These are phyloP conservation scores for Rheum nobile DNA, from an alignment of 148 eudicot species.

Conservation along the genomic window DNA sequence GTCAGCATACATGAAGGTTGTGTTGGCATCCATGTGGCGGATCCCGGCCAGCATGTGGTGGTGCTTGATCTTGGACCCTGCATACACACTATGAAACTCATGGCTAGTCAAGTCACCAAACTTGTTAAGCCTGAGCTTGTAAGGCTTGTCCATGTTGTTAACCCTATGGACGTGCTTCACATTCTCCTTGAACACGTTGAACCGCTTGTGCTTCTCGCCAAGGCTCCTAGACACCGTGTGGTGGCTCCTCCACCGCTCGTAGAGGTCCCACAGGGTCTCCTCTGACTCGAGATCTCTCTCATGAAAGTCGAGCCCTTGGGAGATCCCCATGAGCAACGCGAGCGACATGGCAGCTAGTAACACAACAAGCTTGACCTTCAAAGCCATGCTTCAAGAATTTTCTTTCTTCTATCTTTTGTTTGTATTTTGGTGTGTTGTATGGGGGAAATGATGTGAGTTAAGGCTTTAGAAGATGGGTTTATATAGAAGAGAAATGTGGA, in stretches of 20 bases:
- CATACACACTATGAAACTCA: constrained; percentile 48
- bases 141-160: constrained; percentile 77
- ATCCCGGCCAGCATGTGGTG: constrained; percentile 53
- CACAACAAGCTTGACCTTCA: constrained; percentile 21
- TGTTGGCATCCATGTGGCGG: constrained; percentile 11
- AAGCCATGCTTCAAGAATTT: constrained; percentile 21
- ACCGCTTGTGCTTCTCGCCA: constrained; percentile 62
- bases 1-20: constrained; percentile 53
- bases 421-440: neutral
- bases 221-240: constrained; percentile 71
- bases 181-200: constrained; percentile 81
- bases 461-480: constrained; percentile 1
- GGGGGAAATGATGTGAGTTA: neutral
- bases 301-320: constrained; percentile 47
- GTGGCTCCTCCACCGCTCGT: constrained; percentile 94
- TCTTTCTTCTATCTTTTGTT: neutral
- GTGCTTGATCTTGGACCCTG: constrained; percentile 63
- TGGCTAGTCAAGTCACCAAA: constrained; percentile 84
- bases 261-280: constrained; percentile 63
- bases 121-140: constrained; percentile 76
- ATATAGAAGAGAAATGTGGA: neutral
- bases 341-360: constrained; percentile 33
- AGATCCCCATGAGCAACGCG: constrained; percentile 33
- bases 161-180: constrained; percentile 43
- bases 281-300: constrained; percentile 76